Conservation (phyloP, 2,329 filamentous ascomycete species). For the Fusarium setosum region DNA sequence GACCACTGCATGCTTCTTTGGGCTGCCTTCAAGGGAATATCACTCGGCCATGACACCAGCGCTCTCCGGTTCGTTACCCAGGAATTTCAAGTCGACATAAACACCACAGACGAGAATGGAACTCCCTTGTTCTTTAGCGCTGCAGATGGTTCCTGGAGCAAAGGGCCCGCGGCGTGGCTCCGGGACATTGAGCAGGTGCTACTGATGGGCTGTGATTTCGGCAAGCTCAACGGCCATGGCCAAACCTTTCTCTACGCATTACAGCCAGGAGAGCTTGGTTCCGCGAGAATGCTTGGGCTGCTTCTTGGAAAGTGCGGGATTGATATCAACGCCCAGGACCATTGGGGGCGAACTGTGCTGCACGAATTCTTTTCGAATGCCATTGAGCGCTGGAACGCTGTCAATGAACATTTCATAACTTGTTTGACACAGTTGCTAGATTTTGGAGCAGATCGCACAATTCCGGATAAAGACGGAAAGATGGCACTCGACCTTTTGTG, state of each 20-base stretch:
- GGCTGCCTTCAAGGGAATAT: neutral
- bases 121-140: neutral
- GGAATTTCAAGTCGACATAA: neutral
- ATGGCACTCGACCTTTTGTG: neutral
- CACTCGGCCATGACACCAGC: accelerated
- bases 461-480: neutral
- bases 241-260: neutral
- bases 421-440: neutral
- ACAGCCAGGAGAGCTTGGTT: no score
- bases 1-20: neutral
- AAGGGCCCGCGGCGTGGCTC: accelerated
- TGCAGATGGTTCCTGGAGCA: no score
- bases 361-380: neutral
- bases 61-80: neutral
- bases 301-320: neutral
- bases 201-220: neutral
- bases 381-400: no score
- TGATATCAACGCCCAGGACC: neutral
- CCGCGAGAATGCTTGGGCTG: neutral
- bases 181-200: neutral
- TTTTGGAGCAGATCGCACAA: neutral
- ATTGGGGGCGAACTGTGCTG: neutral
- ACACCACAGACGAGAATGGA: neutral
- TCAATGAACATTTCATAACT: no score
- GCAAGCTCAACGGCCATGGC: neutral